These are phyloP conservation scores for Waltergamsia citrina DNA, from an alignment of 2,329 filamentous ascomycete species.

Conservation along the genomic window DNA sequence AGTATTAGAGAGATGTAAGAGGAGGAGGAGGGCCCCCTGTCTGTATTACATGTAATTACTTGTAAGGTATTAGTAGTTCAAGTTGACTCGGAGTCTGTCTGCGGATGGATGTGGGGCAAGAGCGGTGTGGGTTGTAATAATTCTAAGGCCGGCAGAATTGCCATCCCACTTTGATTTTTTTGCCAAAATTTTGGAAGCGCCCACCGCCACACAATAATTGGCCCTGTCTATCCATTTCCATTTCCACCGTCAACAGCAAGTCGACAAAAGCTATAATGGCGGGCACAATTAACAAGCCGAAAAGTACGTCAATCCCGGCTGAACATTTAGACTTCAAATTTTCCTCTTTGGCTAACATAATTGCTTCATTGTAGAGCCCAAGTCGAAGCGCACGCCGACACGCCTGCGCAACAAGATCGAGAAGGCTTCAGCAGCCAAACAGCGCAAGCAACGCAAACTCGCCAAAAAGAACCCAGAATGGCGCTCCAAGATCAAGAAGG, in stretches of 20 bases:
- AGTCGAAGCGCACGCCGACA: constrained; percentile 84
- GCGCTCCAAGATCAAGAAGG: constrained; percentile 91
- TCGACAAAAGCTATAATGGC: constrained; percentile 30
- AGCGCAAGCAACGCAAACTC: constrained; percentile 78
- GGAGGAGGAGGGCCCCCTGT: too few relatives aligned
- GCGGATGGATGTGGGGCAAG: too few relatives aligned
- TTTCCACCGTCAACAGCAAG: neutral
- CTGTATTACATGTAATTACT: neutral
- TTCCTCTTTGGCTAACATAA: neutral
- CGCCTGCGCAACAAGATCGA: constrained; percentile 93
- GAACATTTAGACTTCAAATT: too few relatives aligned
- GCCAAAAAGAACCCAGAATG: constrained; percentile 98
- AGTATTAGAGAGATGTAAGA: too few relatives aligned
- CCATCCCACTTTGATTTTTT: constrained; percentile 28
- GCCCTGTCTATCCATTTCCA: neutral
- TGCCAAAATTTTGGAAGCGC: constrained; percentile 6
- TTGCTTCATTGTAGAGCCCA: constrained; percentile 59
- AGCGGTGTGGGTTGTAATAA: neutral
- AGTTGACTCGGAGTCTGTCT: too few relatives aligned
- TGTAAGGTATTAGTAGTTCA: too few relatives aligned
- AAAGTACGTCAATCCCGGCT: constrained; percentile 37
- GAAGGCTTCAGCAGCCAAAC: constrained; percentile 83
- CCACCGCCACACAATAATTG: constrained; percentile 4
- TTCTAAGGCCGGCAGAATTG: constrained; percentile 22
- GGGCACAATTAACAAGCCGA: constrained; percentile 44